Conservation (phyloP, 148 eudicot species). For the Hydrangea macrophylla region DNA sequence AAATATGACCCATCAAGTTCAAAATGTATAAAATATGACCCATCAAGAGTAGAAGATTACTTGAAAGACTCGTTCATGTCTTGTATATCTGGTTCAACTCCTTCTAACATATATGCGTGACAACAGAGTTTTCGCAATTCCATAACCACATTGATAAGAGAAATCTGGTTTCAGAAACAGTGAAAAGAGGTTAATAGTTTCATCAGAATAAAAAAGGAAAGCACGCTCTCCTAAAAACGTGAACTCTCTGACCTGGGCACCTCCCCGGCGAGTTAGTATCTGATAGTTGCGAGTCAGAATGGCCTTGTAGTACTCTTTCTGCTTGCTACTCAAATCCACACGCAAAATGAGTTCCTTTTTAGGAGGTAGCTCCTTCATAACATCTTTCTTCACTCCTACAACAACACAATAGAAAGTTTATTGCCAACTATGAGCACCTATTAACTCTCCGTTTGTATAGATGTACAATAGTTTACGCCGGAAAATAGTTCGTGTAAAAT, state of each 20-base stretch:
- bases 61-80: constrained; percentile 73
- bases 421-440: no score
- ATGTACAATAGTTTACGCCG: no score
- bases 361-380: constrained; percentile 91
- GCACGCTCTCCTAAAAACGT: constrained; percentile 2
- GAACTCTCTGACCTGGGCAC: constrained; percentile 77
- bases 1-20: constrained; percentile 11
- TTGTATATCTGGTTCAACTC: constrained; percentile 77
- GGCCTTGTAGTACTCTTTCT: constrained; percentile 96
- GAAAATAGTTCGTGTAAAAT: no score
- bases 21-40: constrained; percentile 13
- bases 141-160: constrained; percentile 93
- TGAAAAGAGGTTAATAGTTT: not conserved
- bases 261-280: constrained; percentile 84
- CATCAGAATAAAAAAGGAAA: constrained; percentile 10
- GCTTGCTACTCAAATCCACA: constrained; percentile 89
- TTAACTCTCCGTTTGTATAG: no score
- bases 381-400: constrained; percentile 98
- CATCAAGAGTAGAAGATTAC: constrained; percentile 37
- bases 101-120: constrained; percentile 96
- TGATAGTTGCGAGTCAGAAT: constrained; percentile 94
- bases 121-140: constrained; percentile 94
- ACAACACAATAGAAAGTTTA: not conserved
- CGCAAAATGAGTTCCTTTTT: constrained; percentile 95
- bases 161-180: constrained; percentile 50